Evolutionary conservation across 257 asterid genomes (phyloP).

Genomic region (Euphrasia confusa): DNA sequence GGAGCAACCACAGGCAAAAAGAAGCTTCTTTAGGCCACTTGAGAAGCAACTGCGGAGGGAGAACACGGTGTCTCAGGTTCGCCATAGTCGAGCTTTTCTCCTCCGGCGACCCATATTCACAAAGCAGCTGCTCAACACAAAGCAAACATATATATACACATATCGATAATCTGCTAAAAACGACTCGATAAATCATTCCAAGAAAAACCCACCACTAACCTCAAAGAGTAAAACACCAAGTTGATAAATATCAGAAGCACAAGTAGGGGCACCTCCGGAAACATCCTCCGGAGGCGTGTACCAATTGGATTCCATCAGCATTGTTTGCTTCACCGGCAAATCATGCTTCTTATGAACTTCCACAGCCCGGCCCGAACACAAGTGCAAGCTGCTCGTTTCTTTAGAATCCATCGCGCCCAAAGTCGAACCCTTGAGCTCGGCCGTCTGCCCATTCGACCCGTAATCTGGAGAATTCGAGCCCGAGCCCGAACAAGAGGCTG

Average conservation of each 20-base stretch:
- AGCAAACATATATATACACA: not conserved
- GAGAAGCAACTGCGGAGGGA: conserved; percentile 88
- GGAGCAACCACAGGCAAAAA: conserved; percentile 92
- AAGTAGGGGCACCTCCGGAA: conserved; percentile 45
- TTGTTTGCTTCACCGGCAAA: conserved; percentile 77
- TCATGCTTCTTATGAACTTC: conserved; percentile 35
- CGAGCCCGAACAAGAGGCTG: conserved; percentile 84
- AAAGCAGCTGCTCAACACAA: conserved; percentile 14
- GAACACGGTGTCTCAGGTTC: conserved; percentile 29
- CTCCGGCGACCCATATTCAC: not conserved
- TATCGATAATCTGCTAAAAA: not conserved
- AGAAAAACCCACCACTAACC: conserved; percentile 35
- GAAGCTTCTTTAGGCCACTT: conserved; percentile 99
- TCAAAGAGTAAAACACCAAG: conserved; percentile 95
- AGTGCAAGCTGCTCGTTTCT: conserved; percentile 43
- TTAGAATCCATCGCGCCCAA: no score
- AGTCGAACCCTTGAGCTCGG: no score
- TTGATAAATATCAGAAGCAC: conserved; percentile 83
- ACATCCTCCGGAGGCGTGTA: conserved; percentile 76
- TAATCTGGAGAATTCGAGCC: conserved; percentile 64
- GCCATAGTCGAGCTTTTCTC: not conserved
- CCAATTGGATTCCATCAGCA: conserved; percentile 84
- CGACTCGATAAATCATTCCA: not conserved
- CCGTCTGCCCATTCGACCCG: conserved; percentile 25
- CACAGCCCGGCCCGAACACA: conserved; percentile 27